Base-by-base conservation (phyloP, 2,329 filamentous ascomycete genomes). In the Pseudogymnoascus sp. region DNA sequence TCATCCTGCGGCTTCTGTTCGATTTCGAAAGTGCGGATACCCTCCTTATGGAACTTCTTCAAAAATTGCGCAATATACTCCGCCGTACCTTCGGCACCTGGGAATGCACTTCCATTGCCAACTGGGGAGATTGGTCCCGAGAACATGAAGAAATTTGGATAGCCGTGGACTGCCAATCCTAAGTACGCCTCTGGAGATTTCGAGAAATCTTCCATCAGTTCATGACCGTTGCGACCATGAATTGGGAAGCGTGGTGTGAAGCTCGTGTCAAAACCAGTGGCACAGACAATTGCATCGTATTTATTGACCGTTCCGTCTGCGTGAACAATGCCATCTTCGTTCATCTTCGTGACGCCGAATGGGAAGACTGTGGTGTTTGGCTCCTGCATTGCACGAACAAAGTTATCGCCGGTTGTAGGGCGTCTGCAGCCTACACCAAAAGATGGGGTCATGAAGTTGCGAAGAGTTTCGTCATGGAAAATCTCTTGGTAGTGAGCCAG, bases 351-450 rank as follows among this genome's bases (percentile, higher is more conserved):
- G 39, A 68, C 73, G 1, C 74, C 72, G 6, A 71, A 74, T 11
- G 73, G 74, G 64, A 71, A 74, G 16, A 78, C 69, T 0, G 78
- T 69, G 13, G 70, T 69, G 72, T 65, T 10, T 6, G 1, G 14
- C 4, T 2, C 10, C 72, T n/a, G 45, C 14, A 23, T 62, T 31
- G 23, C 41, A 64, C 16, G 11, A 13, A 31, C n/a, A 36, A 31
- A 31, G 13, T 10, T 6, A 68, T 92, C 84, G 97, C 97, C 90
- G 97, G 93, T 93, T 97, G 93, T 93, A 96, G 90, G 23, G 95
- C 63, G 54, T 34, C 63, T 31, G 34, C 63, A 64, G 14, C 63
- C 63, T 13, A 54, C 54, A n/a, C 41, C 28, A 31, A 31, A 31
- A 31, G 28, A 31, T 31, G 28, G 28, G 28, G 28, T 31, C 28